Evolutionary conservation across 257 asterid genomes (phyloP).

Genomic region (Nicotiana knightiana): DNA sequence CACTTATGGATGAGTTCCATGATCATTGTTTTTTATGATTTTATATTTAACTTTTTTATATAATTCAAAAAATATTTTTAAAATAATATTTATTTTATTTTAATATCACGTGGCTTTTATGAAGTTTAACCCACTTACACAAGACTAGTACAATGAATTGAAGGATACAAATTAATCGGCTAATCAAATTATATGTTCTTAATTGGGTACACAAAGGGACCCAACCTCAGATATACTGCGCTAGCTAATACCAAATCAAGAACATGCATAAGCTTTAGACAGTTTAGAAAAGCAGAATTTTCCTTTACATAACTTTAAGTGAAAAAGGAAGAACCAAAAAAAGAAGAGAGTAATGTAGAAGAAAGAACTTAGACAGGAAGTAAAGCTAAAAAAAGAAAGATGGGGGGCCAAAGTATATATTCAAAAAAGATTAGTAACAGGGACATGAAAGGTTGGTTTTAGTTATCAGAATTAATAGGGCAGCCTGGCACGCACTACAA

Average conservation of each 20-base stretch:
- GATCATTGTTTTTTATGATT: too few species aligned
- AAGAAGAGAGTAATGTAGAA: neutral
- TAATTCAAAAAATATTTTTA: too few species aligned
- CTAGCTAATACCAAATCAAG: neutral
- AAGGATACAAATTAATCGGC: neutral
- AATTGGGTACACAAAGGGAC: neutral
- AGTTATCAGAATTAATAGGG: neutral
- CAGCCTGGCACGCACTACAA: slow-evolving; percentile 32
- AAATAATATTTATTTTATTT: too few species aligned
- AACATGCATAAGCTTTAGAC: neutral
- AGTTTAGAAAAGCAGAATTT: neutral
- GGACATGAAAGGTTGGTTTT: neutral
- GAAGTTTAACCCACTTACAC: too few species aligned
- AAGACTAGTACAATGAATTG: neutral
- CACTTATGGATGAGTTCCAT: too few species aligned
- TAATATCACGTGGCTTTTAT: too few species aligned
- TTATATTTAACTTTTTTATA: too few species aligned
- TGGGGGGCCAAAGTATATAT: neutral
- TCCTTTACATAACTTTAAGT: neutral
- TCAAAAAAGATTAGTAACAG: neutral
- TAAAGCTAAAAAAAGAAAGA: neutral
- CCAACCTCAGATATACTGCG: neutral
- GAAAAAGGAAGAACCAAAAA: neutral
- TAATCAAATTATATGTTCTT: too few species aligned
- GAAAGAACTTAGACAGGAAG: neutral